phyloP scores from a whole-genome alignment of 148 eudicot genomes.

The Rhododendron ovatum region DNA sequence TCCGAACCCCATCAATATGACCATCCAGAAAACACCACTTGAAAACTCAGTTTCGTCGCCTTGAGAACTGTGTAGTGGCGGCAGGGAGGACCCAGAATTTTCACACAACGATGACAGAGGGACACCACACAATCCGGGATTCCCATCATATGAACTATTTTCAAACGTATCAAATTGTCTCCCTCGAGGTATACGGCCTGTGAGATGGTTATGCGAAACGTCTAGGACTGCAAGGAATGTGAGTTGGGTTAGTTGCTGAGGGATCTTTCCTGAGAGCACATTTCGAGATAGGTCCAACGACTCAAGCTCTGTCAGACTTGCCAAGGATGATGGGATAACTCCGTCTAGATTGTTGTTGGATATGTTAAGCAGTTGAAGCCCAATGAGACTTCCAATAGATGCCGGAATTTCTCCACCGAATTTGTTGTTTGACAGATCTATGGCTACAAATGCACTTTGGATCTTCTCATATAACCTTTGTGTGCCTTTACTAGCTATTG shows the following conservation, averaged over 20 bases:
- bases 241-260: conserved; percentile 22
- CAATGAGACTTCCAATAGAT: neutral
- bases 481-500: conserved; percentile 30
- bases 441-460: conserved; percentile 11
- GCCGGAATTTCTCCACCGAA: neutral
- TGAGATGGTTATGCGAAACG: conserved; percentile 35
- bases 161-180: conserved; percentile 27
- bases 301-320: conserved; percentile 23
- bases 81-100: neutral
- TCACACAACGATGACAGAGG: conserved; percentile 2
- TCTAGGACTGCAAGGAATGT: conserved; percentile 29
- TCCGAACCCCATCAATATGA: conserved; percentile 17
- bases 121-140: conserved; percentile 29
- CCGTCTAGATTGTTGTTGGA: conserved; percentile 36
- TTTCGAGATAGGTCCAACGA: conserved; percentile 41
- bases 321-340: conserved; percentile 21
- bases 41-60: neutral
- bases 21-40: conserved; percentile 20
- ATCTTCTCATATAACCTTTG: conserved; percentile 11
- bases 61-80: neutral
- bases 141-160: conserved; percentile 27
- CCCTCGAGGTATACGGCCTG: conserved; percentile 13
- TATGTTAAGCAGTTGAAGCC: conserved; percentile 34
- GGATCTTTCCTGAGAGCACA: conserved; percentile 35
- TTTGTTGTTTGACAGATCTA: conserved; percentile 28